Conservation (phyloP, 2,329 filamentous ascomycete genomes). For the Colletotrichum abscissum region DNA sequence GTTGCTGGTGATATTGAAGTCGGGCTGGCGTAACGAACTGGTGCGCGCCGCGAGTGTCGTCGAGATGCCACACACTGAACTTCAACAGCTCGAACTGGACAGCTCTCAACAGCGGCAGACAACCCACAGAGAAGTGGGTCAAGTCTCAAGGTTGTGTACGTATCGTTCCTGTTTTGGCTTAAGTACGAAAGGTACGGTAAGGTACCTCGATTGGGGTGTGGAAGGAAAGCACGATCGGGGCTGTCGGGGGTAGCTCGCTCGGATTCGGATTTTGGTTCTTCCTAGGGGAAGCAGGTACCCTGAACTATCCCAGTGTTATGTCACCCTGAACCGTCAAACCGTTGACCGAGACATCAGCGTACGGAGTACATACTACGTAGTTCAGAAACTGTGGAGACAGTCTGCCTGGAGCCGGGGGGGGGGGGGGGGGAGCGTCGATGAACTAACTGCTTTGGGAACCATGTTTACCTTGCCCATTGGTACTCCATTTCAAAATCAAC, state of each 20-base stretch:
- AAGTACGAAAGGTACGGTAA: neutral
- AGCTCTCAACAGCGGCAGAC: constrained; percentile 29
- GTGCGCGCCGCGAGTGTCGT: constrained; percentile 11
- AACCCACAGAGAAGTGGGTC: constrained; percentile 19
- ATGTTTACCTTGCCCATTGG: constrained; percentile 42
- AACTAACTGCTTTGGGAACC: constrained; percentile 40
- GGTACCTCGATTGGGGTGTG: no score
- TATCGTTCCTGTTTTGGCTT: neutral
- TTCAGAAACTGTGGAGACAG: neutral
- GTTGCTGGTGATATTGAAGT: constrained; percentile 30
- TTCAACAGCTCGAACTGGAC: constrained; percentile 26
- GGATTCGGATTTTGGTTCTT: neutral
- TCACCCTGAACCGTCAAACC: neutral
- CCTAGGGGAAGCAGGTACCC: neutral
- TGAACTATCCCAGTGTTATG: no score
- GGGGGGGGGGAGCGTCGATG: neutral
- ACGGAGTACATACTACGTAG: no score
- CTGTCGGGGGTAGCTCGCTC: neutral
- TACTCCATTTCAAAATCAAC: constrained; percentile 2
- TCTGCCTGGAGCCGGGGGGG: constrained; percentile 4
- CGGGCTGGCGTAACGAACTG: constrained; percentile 7
- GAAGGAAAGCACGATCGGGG: no score
- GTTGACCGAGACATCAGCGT: neutral
- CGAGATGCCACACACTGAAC: neutral
- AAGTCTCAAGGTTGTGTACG: neutral